phyloP scores from a whole-genome alignment of 139 green algal species.

The Auxenochlorella protothecoides region DNA sequence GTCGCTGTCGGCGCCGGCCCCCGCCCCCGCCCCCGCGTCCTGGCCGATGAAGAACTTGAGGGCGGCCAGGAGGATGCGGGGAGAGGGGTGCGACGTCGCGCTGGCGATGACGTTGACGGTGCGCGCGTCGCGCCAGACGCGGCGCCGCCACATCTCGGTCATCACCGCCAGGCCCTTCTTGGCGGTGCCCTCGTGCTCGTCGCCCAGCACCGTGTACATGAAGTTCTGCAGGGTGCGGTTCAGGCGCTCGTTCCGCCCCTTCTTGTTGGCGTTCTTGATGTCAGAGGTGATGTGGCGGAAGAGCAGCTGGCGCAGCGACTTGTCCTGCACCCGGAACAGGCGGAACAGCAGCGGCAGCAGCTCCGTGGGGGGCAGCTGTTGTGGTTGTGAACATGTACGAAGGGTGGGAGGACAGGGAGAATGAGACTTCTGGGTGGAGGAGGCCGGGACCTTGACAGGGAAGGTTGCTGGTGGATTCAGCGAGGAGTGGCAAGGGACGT shows the following conservation, averaged over 20 bases:
- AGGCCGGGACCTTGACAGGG: too few relatives aligned
- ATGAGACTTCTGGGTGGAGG: too few relatives aligned
- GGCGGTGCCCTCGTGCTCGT: constrained; percentile 75
- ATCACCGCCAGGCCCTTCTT: constrained; percentile 86
- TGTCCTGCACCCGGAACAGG: constrained; percentile 89
- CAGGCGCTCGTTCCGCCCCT: constrained; percentile 66
- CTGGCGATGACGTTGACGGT: constrained; percentile 89
- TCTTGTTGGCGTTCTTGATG: constrained; percentile 77
- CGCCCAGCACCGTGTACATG: constrained; percentile 41
- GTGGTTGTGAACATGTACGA: too few relatives aligned
- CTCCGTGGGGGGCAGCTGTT: constrained; percentile 42
- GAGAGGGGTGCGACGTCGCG: constrained; percentile 57
- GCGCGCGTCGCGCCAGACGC: constrained; percentile 90
- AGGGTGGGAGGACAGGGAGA: too few relatives aligned
- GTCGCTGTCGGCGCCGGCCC: constrained; percentile 11
- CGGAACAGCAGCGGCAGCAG: constrained; percentile 90
- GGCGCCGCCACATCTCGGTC: constrained; percentile 83
- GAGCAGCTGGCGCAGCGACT: constrained; percentile 70
- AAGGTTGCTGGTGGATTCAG: too few relatives aligned
- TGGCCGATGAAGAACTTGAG: constrained; percentile 97
- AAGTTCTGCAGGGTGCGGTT: constrained; percentile 77
- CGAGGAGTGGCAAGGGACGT: not conserved
- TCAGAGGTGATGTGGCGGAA: constrained; percentile 90
- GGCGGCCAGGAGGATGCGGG: constrained; percentile 69
- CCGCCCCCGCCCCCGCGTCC: constrained; percentile 30